Conservation (phyloP, 352 stramenopile genomes). For the Pythium apleroticum region DNA sequence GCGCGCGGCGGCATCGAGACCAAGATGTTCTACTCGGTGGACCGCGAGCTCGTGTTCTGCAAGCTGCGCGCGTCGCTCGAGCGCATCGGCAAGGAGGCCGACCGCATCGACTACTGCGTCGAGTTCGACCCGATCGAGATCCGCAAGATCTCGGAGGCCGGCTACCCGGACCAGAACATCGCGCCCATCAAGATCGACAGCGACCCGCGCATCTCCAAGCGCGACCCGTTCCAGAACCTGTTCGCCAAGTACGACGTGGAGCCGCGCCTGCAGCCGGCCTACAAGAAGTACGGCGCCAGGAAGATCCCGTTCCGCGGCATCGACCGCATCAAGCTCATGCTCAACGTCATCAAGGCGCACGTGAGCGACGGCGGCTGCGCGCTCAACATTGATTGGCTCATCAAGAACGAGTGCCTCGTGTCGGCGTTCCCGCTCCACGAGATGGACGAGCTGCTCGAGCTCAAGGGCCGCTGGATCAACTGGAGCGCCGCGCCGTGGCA, state of each 20-base stretch:
- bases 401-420: constrained; percentile 59
- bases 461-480: constrained; percentile 64
- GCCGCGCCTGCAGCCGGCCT: constrained; percentile 51
- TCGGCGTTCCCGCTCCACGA: constrained; percentile 65
- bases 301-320: constrained; percentile 73
- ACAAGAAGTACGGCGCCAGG: constrained; percentile 71
- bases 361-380: constrained; percentile 54
- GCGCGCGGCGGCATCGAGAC: constrained; percentile 73
- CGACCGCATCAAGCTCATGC: constrained; percentile 73
- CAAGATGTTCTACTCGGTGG: constrained; percentile 80
- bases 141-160: constrained; percentile 49
- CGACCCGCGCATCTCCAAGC: constrained; percentile 43
- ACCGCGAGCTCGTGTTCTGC: constrained; percentile 72
- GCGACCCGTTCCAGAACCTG: constrained; percentile 66
- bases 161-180: constrained; percentile 61
- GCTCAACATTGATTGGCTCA: constrained; percentile 53
- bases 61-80: constrained; percentile 71
- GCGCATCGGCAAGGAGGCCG: constrained; percentile 63
- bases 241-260: constrained; percentile 82
- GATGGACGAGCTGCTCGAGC: constrained; percentile 37
- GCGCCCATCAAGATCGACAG: constrained; percentile 64
- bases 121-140: constrained; percentile 67
- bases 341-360: constrained; percentile 66
- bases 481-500: constrained; percentile 59
- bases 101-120: constrained; percentile 79